Conservation (phyloP, 2,329 filamentous ascomycete genomes). For the Dendrostoma leiphaemia region DNA sequence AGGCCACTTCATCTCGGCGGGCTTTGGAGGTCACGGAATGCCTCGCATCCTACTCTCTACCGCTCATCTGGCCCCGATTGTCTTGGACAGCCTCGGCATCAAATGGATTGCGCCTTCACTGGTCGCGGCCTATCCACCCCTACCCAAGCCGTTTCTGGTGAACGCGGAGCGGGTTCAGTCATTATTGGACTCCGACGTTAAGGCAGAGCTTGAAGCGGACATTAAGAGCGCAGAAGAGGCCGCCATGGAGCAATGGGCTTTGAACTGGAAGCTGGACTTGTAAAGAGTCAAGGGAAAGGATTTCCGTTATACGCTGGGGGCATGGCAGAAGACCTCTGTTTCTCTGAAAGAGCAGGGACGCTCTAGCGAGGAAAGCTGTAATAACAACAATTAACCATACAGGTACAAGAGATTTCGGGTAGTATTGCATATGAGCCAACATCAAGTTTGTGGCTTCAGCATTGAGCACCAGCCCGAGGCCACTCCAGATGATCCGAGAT, state of each 20-base stretch:
- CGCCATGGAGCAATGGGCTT: slow-evolving; percentile 18
- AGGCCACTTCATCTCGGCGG: slow-evolving; percentile 27
- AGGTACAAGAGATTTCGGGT: too few species aligned
- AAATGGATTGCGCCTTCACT: slow-evolving; percentile 21
- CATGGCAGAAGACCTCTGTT: too few species aligned
- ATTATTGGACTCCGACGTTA: slow-evolving; percentile 18
- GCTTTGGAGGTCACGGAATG: slow-evolving; percentile 30
- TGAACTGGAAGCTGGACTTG: slow-evolving; percentile 5
- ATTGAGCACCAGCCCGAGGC: too few species aligned
- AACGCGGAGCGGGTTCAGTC: slow-evolving; percentile 27
- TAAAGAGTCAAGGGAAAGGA: neutral
- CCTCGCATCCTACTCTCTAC: slow-evolving; percentile 29
- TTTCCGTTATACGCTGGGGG: too few species aligned
- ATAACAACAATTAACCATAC: too few species aligned
- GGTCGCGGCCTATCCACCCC: slow-evolving; percentile 23
- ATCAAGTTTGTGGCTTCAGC: too few species aligned
- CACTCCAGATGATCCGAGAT: too few species aligned
- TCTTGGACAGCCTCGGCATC: slow-evolving; percentile 23
- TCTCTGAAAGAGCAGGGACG: too few species aligned
- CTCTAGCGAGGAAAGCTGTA: too few species aligned
- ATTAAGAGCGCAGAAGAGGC: slow-evolving; percentile 15
- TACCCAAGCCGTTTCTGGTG: slow-evolving; percentile 28
- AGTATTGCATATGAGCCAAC: too few species aligned
- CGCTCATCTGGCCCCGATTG: slow-evolving; percentile 25
- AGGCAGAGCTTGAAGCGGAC: slow-evolving; percentile 4